These are phyloP conservation scores for Alternaria sp. DNA, from an alignment of 2,329 filamentous ascomycete genomes.

Conservation along the genomic window DNA sequence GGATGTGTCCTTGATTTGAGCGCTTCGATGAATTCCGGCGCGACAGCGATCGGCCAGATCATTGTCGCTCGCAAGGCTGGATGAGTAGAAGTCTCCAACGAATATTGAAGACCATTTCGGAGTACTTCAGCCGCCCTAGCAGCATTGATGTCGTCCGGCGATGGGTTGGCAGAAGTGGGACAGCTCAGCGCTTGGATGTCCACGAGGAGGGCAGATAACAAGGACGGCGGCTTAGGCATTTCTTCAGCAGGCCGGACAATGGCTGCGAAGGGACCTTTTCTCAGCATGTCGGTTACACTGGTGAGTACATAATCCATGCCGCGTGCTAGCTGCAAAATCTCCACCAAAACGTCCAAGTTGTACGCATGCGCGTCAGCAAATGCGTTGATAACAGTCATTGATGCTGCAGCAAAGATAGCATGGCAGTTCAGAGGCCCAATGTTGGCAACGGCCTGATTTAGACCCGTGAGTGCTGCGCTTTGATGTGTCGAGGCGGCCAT, in stretches of 20 bases:
- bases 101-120: constrained; percentile 23
- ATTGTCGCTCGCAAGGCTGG: constrained; percentile 26
- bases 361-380: constrained; percentile 28
- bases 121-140: constrained; percentile 22
- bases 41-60: constrained; percentile 31
- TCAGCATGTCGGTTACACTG: constrained; percentile 21
- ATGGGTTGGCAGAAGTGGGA: constrained; percentile 6
- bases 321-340: constrained; percentile 36
- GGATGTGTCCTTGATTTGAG: constrained; percentile 20
- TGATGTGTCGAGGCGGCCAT: constrained; percentile 39
- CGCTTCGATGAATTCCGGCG: constrained; percentile 23
- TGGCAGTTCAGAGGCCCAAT: constrained; percentile 36
- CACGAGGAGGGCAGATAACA: constrained; percentile 29
- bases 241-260: constrained; percentile 17
- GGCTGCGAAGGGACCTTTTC: constrained; percentile 29
- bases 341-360: constrained; percentile 31
- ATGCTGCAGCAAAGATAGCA: constrained; percentile 33
- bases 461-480: constrained; percentile 25
- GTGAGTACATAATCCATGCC: constrained; percentile 34
- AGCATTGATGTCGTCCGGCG: constrained; percentile 8
- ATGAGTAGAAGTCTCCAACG: constrained; percentile 27
- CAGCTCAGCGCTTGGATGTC: constrained; percentile 23
- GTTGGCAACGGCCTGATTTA: constrained; percentile 30
- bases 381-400: constrained; percentile 31
- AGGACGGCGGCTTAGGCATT: constrained; percentile 20